Evolutionary conservation across 176 grass and related monocot species (phyloP).

Genomic region (Lolium multiflorum): DNA sequence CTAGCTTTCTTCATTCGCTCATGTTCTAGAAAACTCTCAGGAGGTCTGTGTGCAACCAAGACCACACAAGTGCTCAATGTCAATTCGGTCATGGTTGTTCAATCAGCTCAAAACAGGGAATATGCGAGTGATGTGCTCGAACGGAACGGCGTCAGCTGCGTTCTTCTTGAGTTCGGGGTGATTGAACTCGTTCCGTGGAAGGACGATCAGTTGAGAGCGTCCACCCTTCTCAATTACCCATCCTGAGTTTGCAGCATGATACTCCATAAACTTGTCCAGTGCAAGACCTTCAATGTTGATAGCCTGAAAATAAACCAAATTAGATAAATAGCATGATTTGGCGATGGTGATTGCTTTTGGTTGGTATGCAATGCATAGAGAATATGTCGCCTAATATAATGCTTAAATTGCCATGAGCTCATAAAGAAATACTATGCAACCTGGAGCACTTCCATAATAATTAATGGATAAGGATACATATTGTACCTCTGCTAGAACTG

Average conservation of each 20-base stretch:
- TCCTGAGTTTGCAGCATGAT: constrained; percentile 76
- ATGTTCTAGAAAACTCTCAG: constrained; percentile 21
- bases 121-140: constrained; percentile 89
- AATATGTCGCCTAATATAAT: not conserved
- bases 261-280: constrained; percentile 93
- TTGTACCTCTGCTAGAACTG: constrained; percentile 92
- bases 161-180: constrained; percentile 98
- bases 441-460: not conserved
- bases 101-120: constrained; percentile 86
- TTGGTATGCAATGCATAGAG: not conserved
- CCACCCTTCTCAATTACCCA: constrained; percentile 75
- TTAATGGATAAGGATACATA: constrained; percentile 10
- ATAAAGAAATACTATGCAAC: not conserved
- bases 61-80: not conserved
- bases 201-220: constrained; percentile 72
- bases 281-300: constrained; percentile 94
- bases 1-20: constrained; percentile 48
- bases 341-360: not conserved
- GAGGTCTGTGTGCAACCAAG: not conserved
- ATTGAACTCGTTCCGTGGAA: constrained; percentile 83
- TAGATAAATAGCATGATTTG: not conserved
- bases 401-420: not conserved
- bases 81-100: constrained; percentile 30
- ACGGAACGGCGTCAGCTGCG: constrained; percentile 65
- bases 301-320: constrained; percentile 51